phyloP scores from a whole-genome alignment of 208 protist genomes.

The Wallacemonas rigidus region DNA sequence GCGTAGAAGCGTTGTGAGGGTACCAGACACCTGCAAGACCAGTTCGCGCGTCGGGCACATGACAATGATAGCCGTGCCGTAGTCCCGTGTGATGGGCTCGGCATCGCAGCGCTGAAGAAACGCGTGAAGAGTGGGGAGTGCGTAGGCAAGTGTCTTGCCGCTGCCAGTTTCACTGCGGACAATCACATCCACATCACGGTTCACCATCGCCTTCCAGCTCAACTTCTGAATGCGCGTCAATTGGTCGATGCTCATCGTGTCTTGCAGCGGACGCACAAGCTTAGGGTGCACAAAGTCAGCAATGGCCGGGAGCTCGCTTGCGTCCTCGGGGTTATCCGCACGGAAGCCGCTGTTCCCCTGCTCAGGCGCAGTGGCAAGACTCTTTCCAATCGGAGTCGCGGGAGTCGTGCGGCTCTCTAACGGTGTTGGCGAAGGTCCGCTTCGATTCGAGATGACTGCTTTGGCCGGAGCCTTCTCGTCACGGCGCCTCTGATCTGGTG shows the following conservation, averaged over 20 bases:
- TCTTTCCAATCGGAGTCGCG: background rate
- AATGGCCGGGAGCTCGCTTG: constrained; percentile 46
- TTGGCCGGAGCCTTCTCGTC: background rate
- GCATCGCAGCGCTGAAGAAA: constrained; percentile 83
- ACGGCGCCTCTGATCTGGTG: background rate
- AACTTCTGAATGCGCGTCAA: constrained; percentile 94
- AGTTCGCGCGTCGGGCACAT: constrained; percentile 89
- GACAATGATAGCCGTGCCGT: constrained; percentile 79
- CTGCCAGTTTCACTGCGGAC: constrained; percentile 91
- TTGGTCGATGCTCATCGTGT: constrained; percentile 56
- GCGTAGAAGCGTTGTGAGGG: constrained; percentile 63
- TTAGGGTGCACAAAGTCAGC: constrained; percentile 71
- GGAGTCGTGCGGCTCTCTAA: background rate
- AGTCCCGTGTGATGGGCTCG: constrained; percentile 62
- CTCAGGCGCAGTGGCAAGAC: background rate
- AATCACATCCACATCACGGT: constrained; percentile 78
- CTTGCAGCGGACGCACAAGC: constrained; percentile 61
- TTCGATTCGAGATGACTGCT: constrained; percentile 4
- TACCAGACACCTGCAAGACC: constrained; percentile 84
- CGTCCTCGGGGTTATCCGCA: constrained; percentile 43
- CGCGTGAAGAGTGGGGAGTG: constrained; percentile 93
- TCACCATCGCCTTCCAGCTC: constrained; percentile 89
- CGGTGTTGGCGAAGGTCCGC: background rate
- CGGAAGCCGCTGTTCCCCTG: constrained; percentile 30
- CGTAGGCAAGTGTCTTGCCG: constrained; percentile 94